phyloP scores from a whole-genome alignment of 1,284 basidiomycete genomes.

The Cutaneotrichosporon arboriforme region DNA sequence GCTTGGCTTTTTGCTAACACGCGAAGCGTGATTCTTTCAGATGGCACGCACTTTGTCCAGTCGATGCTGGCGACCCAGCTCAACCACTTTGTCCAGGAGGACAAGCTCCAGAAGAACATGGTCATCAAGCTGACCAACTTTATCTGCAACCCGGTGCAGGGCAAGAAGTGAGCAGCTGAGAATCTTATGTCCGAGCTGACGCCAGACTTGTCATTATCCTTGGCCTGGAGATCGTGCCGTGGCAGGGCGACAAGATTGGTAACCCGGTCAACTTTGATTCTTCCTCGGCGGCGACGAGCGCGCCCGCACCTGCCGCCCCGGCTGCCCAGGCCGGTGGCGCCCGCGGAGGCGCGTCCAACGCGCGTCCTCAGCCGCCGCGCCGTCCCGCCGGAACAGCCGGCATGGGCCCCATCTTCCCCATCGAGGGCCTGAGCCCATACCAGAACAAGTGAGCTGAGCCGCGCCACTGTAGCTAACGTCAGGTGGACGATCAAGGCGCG shows the following conservation, averaged over 20 bases:
- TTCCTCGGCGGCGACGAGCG: slow-evolving; percentile 27
- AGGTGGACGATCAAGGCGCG: slow-evolving; percentile 94
- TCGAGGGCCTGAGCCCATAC: slow-evolving; percentile 92
- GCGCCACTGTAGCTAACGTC: not conserved
- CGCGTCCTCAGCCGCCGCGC: slow-evolving; percentile 21
- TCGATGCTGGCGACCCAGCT: slow-evolving; percentile 93
- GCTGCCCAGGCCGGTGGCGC: slow-evolving; percentile 23
- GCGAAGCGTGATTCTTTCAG: slow-evolving; percentile 54
- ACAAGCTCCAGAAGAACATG: slow-evolving; percentile 65
- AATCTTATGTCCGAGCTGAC: slow-evolving; percentile 6
- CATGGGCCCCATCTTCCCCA: slow-evolving; percentile 65
- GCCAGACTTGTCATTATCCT: slow-evolving; percentile 79
- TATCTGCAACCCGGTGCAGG: slow-evolving; percentile 78
- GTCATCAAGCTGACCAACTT: slow-evolving; percentile 71
- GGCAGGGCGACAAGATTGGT: slow-evolving; percentile 65
- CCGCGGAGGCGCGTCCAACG: slow-evolving; percentile 26
- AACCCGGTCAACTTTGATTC: slow-evolving; percentile 55
- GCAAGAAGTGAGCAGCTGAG: slow-evolving; percentile 59
- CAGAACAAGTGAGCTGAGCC: slow-evolving; percentile 67
- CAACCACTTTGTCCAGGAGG: slow-evolving; percentile 67
- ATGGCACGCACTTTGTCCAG: slow-evolving; percentile 76
- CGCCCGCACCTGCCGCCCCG: slow-evolving; percentile 24
- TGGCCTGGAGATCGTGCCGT: slow-evolving; percentile 57
- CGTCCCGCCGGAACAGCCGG: slow-evolving; percentile 26
- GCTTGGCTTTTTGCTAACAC: not conserved